These are phyloP conservation scores for Geranium rotundifolium DNA, from an alignment of 345 rosid genomes.

Conservation along the genomic window DNA sequence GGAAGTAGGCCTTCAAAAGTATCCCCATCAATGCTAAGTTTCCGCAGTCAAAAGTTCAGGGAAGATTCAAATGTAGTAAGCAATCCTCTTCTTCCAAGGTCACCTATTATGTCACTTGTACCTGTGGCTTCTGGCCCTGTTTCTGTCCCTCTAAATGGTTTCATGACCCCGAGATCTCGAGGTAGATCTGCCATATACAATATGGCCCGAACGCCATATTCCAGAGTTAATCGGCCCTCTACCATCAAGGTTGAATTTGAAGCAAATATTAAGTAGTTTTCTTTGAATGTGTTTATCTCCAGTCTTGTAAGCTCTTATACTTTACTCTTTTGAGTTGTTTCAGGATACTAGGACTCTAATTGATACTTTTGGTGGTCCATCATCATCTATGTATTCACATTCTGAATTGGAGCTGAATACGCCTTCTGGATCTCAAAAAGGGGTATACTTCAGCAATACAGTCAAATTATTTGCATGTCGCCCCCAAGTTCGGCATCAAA, in stretches of 20 bases:
- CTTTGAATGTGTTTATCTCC: slow-evolving; percentile 1
- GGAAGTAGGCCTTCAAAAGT: slow-evolving; percentile 69
- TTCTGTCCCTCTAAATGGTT: slow-evolving; percentile 50
- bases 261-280: background rate
- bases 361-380: slow-evolving; percentile 25
- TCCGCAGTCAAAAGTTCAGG: slow-evolving; percentile 28
- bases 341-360: slow-evolving; percentile 28
- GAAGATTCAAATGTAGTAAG: slow-evolving; percentile 34
- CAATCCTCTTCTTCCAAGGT: slow-evolving; percentile 26
- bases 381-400: slow-evolving; percentile 29
- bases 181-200: slow-evolving; percentile 87
- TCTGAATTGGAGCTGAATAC: slow-evolving; percentile 32
- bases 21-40: slow-evolving; percentile 41
- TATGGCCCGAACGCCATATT: slow-evolving; percentile 85
- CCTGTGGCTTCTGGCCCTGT: slow-evolving; percentile 37
- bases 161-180: slow-evolving; percentile 59
- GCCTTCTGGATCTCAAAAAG: slow-evolving; percentile 41
- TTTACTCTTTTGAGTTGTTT: slow-evolving; percentile 20
- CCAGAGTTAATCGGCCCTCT: slow-evolving; percentile 44
- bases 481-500: background rate
- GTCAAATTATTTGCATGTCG: background rate
- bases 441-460: slow-evolving; percentile 15
- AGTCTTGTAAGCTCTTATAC: slow-evolving; percentile 1
- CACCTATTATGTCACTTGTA: slow-evolving; percentile 39
- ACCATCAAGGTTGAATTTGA: slow-evolving; percentile 38